Base-by-base conservation (phyloP, 1,284 basidiomycete species). In the Malassezia sympodialis region DNA sequence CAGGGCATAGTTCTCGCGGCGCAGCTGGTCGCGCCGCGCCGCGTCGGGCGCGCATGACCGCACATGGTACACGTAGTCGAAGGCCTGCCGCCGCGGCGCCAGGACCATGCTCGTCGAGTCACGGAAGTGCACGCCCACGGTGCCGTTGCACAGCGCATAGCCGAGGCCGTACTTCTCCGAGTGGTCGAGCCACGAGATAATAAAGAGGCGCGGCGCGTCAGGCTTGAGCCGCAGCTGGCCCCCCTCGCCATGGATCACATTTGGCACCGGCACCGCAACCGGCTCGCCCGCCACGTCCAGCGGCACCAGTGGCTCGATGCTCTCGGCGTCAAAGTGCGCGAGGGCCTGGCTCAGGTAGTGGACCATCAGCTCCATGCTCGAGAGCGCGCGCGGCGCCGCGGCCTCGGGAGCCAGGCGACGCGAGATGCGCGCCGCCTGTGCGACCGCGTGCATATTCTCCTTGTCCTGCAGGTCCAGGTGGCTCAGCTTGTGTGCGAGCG, bases 101-200 rank as follows among this genome's bases (percentile, higher is more conserved):
- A 96, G 78, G 10, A 91, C 82, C 65, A 94, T 77, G 14, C 82
- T 86, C 8, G 89, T 88, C 66, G 86, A 88, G 76, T 98, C 93
- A 69, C 96, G 94, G 78, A 96, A 96, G 76, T 96, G 85, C 19
- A 96, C 88, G 8, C 90, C 90, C 26, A 96, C 85, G 1, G 87
- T 86, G 3, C 93, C 90, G 72, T 98, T 90, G 27, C 87, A 90
- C 68, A 98, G 79, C 1, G 89, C 89, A 74, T 96, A 96, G 1
- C 91, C 94, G 83, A 96, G 91, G 10, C 93, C 94, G 76, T 96
- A 98, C 78, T 94, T 94, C 76, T 91, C 89, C 75, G 88, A 91
- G 74, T 96, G 96, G 76, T 98, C 93, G 43, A 96, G 86, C 93
- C 93, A 98, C 8, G 87, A 89, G 2, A 88, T 87, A 63, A 98